Evolutionary conservation across 1,284 basidiomycete genomes (phyloP).

Genomic region (Polyporus tsugae): DNA sequence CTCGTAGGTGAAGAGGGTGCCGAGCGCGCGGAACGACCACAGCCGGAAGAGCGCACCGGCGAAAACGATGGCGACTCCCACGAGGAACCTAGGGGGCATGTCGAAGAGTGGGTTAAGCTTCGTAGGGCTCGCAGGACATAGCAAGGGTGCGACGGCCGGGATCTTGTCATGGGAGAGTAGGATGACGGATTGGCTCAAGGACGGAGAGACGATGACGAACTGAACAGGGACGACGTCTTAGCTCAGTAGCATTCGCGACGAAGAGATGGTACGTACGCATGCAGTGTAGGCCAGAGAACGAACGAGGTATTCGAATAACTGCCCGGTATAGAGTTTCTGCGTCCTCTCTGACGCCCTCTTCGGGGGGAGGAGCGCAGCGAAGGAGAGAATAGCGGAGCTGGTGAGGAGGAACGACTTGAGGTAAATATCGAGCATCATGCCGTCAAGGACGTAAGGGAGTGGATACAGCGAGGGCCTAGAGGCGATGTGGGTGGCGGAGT

Average conservation of each 20-base stretch:
- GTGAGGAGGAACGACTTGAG: conserved; percentile 5
- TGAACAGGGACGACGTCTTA: not conserved
- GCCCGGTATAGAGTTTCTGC: conserved; percentile 19
- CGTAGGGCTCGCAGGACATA: conserved; percentile 13
- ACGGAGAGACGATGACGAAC: conserved; percentile 14
- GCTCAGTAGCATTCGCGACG: not conserved
- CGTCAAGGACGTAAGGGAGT: not conserved
- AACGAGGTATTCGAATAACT: conserved; percentile 22
- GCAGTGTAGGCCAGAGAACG: conserved; percentile 14
- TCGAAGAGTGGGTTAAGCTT: not conserved
- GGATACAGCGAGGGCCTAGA: not conserved
- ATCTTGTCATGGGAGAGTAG: conserved; percentile 38
- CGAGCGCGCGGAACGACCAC: conserved; percentile 35
- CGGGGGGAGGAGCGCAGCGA: not conserved
- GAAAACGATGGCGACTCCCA: conserved; percentile 27
- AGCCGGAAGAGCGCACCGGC: conserved; percentile 33
- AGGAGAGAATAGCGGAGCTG: conserved; percentile 5
- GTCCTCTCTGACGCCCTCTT: conserved; percentile 4
- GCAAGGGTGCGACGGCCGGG: conserved; percentile 8
- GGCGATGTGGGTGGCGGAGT: not conserved
- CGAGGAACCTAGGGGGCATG: conserved; percentile 28
- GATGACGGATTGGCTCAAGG: conserved; percentile 26
- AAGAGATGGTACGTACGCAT: conserved; percentile 9
- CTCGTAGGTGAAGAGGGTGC: conserved; percentile 40
- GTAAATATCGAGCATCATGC: conserved; percentile 4